Percentiles rank a stretch among this genome's conserved stretches.
These are phyloP conservation scores for Penicillium paxilli DNA, from an alignment of 495 filamentous ascomycete genomes.

Conservation along the genomic window DNA sequence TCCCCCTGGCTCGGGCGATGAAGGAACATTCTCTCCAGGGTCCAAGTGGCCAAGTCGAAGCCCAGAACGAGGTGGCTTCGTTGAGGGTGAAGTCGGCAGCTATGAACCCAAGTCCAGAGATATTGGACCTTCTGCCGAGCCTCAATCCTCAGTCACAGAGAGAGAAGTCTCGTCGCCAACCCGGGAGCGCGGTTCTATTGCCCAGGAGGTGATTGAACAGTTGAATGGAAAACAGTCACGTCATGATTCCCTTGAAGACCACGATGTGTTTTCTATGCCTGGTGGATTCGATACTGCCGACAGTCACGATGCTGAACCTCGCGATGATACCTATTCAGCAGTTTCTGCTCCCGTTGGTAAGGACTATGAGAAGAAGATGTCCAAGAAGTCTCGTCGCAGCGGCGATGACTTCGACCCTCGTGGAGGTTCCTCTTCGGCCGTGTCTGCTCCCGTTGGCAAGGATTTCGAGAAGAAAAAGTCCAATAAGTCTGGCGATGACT, in stretches of 20 bases:
- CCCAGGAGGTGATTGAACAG: conserved; percentile 32
- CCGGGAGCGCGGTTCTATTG: conserved; percentile 18
- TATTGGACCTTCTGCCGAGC: not conserved
- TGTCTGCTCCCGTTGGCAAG: conserved; percentile 23
- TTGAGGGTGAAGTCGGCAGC: conserved; percentile 35
- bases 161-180: not conserved
- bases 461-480: conserved; percentile 17
- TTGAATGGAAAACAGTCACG: conserved; percentile 19
- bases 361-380: conserved; percentile 14
- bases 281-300: conserved; percentile 37
- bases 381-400: conserved; percentile 22
- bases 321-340: conserved; percentile 22
- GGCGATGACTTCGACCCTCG: conserved; percentile 22
- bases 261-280: conserved; percentile 40
- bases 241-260: conserved; percentile 15
- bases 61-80: conserved; percentile 24
- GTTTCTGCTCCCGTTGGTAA: conserved; percentile 23
- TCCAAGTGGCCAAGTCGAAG: conserved; percentile 45
- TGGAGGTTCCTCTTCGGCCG: conserved; percentile 22
- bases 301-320: conserved; percentile 3
- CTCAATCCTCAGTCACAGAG: conserved; percentile 16
- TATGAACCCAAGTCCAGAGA: conserved; percentile 15
- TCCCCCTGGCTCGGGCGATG: conserved; percentile 59
- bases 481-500: conserved; percentile 24
- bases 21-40: conserved; percentile 40